These are phyloP conservation scores for Malus hybrid DNA, from an alignment of 331 rosid genomes.

Conservation along the genomic window DNA sequence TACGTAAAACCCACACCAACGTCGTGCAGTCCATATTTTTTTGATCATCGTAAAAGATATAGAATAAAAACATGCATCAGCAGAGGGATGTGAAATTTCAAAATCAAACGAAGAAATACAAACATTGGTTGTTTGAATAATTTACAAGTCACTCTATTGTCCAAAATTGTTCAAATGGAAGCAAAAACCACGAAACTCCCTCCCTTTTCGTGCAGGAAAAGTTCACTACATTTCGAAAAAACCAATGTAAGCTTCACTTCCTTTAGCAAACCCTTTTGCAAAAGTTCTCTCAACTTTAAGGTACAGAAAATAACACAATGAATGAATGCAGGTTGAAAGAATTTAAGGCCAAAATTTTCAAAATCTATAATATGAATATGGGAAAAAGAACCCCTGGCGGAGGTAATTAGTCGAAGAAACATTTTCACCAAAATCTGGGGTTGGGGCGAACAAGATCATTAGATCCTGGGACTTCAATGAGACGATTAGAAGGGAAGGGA, in stretches of 20 bases:
- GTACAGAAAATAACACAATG: neutral
- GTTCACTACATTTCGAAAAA: neutral
- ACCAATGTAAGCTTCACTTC: too few relatives aligned
- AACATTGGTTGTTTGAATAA: neutral
- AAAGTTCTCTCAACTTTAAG: neutral
- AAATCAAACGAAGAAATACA: neutral
- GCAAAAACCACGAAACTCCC: neutral
- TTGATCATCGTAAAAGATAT: too few relatives aligned
- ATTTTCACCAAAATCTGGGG: slow-evolving; percentile 30
- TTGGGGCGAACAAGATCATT: slow-evolving; percentile 22
- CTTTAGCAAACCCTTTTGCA: neutral
- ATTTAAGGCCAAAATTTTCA: neutral
- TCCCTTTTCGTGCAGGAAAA: neutral
- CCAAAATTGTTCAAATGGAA: neutral
- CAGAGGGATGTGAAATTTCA: neutral
- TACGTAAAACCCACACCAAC: too few relatives aligned
- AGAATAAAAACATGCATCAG: too few relatives aligned
- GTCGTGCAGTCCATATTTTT: too few relatives aligned
- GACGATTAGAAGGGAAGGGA: slow-evolving; percentile 37
- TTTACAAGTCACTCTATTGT: neutral
- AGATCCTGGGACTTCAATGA: slow-evolving; percentile 45
- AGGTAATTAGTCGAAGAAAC: neutral
- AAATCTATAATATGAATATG: neutral
- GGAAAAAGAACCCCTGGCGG: neutral
- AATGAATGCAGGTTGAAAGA: neutral